Evolutionary conservation across 2,329 filamentous ascomycete species (phyloP).

Genomic region (Colletotrichum echinochloae): DNA sequence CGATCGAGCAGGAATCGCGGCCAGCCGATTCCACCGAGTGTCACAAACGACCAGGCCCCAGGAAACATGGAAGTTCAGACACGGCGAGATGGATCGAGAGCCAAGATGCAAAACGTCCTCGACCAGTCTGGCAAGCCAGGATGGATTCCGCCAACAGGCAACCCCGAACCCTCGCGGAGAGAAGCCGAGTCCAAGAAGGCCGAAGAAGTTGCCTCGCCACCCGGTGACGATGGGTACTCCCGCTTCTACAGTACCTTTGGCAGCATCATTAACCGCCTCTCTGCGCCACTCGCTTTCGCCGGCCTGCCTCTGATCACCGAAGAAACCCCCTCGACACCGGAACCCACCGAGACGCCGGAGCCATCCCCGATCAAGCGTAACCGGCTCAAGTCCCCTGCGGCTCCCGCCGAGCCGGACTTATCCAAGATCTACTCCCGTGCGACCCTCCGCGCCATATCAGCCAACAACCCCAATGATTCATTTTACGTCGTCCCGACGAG

Average conservation of each 20-base stretch:
- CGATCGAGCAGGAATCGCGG: slow-evolving; percentile 69
- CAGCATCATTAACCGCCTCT: slow-evolving; percentile 87
- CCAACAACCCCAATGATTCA: slow-evolving; percentile 74
- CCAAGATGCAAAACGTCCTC: slow-evolving; percentile 68
- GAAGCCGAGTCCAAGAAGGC: slow-evolving; percentile 45
- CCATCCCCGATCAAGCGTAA: slow-evolving; percentile 53
- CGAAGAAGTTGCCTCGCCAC: slow-evolving; percentile 45
- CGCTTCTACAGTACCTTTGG: slow-evolving; percentile 95
- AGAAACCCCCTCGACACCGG: slow-evolving; percentile 50
- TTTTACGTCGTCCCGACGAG: slow-evolving; percentile 96
- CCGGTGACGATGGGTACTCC: slow-evolving; percentile 82
- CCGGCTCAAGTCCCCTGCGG: slow-evolving; percentile 50
- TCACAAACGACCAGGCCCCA: slow-evolving; percentile 79
- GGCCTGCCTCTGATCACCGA: slow-evolving; percentile 81
- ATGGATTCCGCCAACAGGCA: slow-evolving; percentile 60
- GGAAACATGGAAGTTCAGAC: slow-evolving; percentile 74
- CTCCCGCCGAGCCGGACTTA: slow-evolving; percentile 75
- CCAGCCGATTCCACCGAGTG: slow-evolving; percentile 76
- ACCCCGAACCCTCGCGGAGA: slow-evolving; percentile 44
- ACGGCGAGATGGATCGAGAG: slow-evolving; percentile 61
- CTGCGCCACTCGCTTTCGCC: slow-evolving; percentile 91
- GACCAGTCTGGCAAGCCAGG: slow-evolving; percentile 66
- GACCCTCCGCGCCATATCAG: slow-evolving; percentile 81
- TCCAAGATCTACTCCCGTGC: slow-evolving; percentile 87
- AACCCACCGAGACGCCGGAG: slow-evolving; percentile 52